These are phyloP conservation scores for Pouteria glomerata DNA, from an alignment of 148 eudicot species.

Conservation along the genomic window DNA sequence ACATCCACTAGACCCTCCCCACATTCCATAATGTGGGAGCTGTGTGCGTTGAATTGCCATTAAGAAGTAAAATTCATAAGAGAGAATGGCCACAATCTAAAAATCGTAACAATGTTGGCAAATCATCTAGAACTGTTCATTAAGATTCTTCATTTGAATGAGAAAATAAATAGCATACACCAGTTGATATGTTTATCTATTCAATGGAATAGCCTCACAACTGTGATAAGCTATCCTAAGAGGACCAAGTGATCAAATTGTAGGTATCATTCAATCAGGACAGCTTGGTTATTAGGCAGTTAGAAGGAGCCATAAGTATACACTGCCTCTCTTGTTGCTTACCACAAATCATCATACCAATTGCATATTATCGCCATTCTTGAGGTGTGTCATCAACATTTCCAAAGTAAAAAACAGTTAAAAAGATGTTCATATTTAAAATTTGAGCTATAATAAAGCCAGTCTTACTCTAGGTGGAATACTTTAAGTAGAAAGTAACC, in stretches of 20 bases:
- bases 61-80: not conserved
- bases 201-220: not conserved
- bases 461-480: not conserved
- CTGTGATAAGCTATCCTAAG: not conserved
- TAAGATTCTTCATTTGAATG: not conserved
- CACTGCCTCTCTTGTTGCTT: not conserved
- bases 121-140: too few relatives aligned
- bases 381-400: not conserved
- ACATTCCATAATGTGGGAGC: too few relatives aligned
- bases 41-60: too few relatives aligned
- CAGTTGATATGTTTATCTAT: not conserved
- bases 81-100: not conserved
- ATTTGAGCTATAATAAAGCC: conserved; percentile 6
- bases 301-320: not conserved
- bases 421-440: conserved; percentile 2
- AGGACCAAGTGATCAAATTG: not conserved
- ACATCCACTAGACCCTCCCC: too few relatives aligned
- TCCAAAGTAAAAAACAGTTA: not conserved
- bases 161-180: not conserved
- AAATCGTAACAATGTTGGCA: not conserved
- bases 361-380: not conserved
- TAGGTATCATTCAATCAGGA: not conserved
- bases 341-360: not conserved
- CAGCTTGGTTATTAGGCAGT: not conserved
- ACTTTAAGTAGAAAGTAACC: not conserved